A percentile compares a stretch with the other conserved stretches of the same genome.
Conservation (phyloP, 768 basidiomycete species). For the Leucocoprinus sp. region DNA sequence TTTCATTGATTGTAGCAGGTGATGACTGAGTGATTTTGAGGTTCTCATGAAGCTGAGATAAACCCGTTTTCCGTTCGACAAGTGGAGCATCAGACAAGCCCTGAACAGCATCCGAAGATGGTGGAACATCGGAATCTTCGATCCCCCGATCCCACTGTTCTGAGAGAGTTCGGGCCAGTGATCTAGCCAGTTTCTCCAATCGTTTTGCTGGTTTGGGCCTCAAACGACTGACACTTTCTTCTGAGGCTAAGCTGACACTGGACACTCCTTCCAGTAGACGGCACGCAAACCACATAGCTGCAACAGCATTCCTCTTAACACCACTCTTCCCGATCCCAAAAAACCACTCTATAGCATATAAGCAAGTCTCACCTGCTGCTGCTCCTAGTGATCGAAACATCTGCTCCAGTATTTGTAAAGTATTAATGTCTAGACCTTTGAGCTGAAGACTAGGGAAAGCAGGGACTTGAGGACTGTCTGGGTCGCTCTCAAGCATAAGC, state of each 20-base stretch:
- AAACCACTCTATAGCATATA: conserved; percentile 84
- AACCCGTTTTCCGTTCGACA: conserved; percentile 59
- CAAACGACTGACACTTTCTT: conserved; percentile 18
- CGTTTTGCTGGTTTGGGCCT: conserved; percentile 33
- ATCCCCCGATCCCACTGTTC: conserved; percentile 60
- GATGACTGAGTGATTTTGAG: conserved; percentile 37
- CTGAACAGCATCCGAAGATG: conserved; percentile 14
- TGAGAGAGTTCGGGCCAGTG: conserved; percentile 53
- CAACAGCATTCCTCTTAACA: conserved; percentile 38
- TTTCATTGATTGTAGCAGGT: conserved; percentile 8
- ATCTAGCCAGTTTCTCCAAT: conserved; percentile 57
- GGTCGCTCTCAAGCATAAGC: conserved; percentile 48
- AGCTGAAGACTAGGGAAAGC: conserved; percentile 56
- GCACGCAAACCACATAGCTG: conserved; percentile 81
- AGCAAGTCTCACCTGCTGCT: conserved; percentile 57
- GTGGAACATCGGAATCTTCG: conserved; percentile 17
- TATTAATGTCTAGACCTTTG: conserved; percentile 44
- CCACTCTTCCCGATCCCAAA: conserved; percentile 42
- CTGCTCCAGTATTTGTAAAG: conserved; percentile 38
- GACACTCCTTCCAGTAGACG: conserved; percentile 69
- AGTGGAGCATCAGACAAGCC: not conserved
- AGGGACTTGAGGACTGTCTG: conserved; percentile 24
- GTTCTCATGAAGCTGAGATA: conserved; percentile 54
- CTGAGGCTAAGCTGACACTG: conserved; percentile 33
- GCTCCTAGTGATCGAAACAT: conserved; percentile 72